Conservation (phyloP, 805 yeast species). For the Ogataea ramenticola region DNA sequence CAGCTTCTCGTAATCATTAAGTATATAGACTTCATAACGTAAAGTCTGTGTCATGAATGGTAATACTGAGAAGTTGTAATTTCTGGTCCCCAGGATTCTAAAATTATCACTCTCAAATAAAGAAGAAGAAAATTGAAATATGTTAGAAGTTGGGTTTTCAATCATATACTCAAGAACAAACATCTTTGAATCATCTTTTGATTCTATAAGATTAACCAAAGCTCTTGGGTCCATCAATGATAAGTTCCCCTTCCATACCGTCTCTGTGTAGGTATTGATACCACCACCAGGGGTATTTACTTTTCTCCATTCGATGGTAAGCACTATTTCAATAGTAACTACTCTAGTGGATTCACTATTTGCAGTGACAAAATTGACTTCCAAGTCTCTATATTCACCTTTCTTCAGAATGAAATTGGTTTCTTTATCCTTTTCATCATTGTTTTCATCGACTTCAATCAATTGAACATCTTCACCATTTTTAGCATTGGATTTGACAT, state of each 20-base stretch:
- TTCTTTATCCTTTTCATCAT: not conserved
- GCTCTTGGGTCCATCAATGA: constrained; percentile 70
- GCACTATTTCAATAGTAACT: not conserved
- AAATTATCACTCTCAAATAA: constrained; percentile 17
- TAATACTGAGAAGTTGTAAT: constrained; percentile 42
- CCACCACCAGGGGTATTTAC: too few relatives aligned
- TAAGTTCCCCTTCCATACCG: constrained; percentile 43
- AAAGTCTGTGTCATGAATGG: constrained; percentile 51
- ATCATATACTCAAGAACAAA: constrained; percentile 40
- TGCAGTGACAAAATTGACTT: not conserved
- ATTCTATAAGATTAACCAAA: constrained; percentile 30
- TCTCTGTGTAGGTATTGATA: constrained; percentile 24
- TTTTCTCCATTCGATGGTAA: not conserved
- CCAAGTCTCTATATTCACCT: not conserved
- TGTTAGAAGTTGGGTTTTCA: constrained; percentile 70
- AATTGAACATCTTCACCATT: too few relatives aligned
- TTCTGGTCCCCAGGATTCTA: constrained; percentile 18
- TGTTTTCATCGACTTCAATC: not conserved
- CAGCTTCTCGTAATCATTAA: constrained; percentile 12
- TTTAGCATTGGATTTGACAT: not conserved
- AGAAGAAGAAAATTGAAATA: constrained; percentile 45
- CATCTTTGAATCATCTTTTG: constrained; percentile 11
- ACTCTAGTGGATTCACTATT: not conserved
- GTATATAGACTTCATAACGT: constrained; percentile 22
- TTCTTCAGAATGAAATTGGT: not conserved